Percentiles rank a stretch among this genome's conserved stretches.
Conservation (phyloP, 2,329 filamentous ascomycete species). For the Neonectria punicea region DNA sequence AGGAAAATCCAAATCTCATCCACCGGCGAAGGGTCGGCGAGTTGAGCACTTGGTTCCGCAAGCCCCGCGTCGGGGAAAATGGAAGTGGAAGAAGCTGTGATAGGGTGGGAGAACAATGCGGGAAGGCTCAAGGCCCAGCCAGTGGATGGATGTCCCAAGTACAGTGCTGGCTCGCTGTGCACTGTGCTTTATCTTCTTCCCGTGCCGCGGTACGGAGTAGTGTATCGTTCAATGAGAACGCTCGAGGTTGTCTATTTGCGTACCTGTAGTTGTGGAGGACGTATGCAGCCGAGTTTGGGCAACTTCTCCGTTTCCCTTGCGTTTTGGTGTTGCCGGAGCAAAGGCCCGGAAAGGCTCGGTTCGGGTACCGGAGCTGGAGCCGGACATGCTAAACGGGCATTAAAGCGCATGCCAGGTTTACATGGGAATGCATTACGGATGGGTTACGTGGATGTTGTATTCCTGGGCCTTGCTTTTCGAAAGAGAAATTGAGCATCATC, state of each 20-base stretch:
- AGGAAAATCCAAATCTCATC: neutral
- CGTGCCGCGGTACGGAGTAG: too few relatives aligned
- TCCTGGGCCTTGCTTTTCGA: neutral
- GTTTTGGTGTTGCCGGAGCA: constrained; percentile 28
- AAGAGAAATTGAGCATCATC: neutral
- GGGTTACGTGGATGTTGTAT: neutral
- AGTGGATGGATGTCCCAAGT: neutral
- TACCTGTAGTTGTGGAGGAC: constrained; percentile 14
- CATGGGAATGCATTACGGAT: neutral
- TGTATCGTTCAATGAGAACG: neutral
- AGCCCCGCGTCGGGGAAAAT: neutral
- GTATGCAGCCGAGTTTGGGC: constrained; percentile 2
- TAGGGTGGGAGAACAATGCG: neutral
- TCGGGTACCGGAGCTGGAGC: constrained; percentile 36
- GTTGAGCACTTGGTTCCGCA: neutral
- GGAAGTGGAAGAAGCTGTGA: neutral
- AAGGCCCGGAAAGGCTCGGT: constrained; percentile 39
- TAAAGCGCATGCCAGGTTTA: neutral
- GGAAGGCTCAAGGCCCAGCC: neutral
- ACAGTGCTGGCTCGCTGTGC: neutral
- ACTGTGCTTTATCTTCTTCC: neutral
- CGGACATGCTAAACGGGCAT: constrained; percentile 8
- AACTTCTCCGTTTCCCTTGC: constrained; percentile 17
- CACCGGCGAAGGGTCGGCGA: constrained; percentile 5
- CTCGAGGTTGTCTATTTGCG: neutral